phyloP scores from a whole-genome alignment of 768 basidiomycete species.

The Termitomyces sp. region DNA sequence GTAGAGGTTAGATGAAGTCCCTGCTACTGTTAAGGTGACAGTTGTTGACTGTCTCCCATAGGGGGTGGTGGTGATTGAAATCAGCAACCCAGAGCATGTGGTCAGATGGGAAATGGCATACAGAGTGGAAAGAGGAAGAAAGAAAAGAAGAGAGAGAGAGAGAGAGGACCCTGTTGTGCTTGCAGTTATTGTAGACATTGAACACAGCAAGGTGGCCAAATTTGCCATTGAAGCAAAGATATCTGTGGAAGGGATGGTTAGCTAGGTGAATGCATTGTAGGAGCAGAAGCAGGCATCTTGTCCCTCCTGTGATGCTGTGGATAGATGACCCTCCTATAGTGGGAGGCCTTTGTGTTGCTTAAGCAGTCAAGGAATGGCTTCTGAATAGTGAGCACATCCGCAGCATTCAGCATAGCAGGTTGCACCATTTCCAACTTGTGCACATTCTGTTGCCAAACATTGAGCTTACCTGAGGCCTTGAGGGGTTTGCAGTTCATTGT shows the following conservation, averaged over 20 bases:
- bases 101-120: background rate
- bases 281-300: background rate
- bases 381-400: no score
- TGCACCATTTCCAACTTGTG: no score
- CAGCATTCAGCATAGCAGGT: no score
- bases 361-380: no score
- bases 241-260: background rate
- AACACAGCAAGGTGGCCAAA: background rate
- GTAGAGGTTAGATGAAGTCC: background rate
- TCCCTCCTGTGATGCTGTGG: no score
- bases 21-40: slow-evolving; percentile 1
- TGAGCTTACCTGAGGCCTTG: no score
- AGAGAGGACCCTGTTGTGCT: slow-evolving; percentile 3
- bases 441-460: no score
- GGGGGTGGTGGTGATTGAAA: background rate
- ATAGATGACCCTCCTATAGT: no score
- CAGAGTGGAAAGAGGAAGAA: background rate
- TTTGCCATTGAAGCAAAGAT: background rate
- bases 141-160: background rate
- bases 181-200: no score
- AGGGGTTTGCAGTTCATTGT: no score
- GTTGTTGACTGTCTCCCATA: slow-evolving; percentile 4
- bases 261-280: background rate
- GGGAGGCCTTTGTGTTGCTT: no score
- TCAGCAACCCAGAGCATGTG: background rate